Evolutionary conservation across 345 rosid species (phyloP), one percentile per base, ranked within the genome.

Genomic region (Syzygium aqueum): DNA sequence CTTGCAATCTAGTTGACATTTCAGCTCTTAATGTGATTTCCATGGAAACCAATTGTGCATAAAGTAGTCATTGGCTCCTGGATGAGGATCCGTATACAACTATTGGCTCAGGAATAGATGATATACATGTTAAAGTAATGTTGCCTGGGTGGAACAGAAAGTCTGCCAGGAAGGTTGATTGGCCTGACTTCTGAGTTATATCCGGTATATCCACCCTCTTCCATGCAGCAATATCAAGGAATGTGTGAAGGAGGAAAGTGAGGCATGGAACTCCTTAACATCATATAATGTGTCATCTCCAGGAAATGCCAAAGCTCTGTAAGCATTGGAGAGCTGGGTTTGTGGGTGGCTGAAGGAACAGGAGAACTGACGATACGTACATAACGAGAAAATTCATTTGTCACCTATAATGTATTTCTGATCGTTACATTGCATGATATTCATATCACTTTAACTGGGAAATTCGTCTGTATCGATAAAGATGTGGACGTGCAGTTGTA

Each of bases 1-100:
- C 78, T 61, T 87, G 86, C 88, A 87, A 59, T 28, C 78, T 65
- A 87, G 78, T 28, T 80, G 57, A 65, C 43, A 87, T 84, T 51
- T 51, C 61, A 51, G 84, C 77, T 51, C 53, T 73, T 21, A 73
- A 73, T 19, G 80, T 7, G 7, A 25, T 37, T 73, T 73, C 80
- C 49, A 21, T 19, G 49, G 49, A 73, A 73, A 33, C 82, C 25
- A 37, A 73, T 73, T 37, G 82, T 73, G 43, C 82, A 73, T 19
- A 25, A 73, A 37, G 4, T 73, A 67, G 78, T 67, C 46, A 73
- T 73, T 5, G 49, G 82, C 82, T 73, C 49, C 43, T 14, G 49
- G 82, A 37, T 73, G 82, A 43, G 27, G 82, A 73, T 73, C 21
- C 23, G 4, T 73, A 73, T 33, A 73, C 25, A 40, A 37, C 49